Percentiles rank a stretch among this genome's conserved stretches.
Evolutionary conservation across 768 basidiomycete genomes (phyloP).

Genomic region (Brasilioporus rufonigricans): DNA sequence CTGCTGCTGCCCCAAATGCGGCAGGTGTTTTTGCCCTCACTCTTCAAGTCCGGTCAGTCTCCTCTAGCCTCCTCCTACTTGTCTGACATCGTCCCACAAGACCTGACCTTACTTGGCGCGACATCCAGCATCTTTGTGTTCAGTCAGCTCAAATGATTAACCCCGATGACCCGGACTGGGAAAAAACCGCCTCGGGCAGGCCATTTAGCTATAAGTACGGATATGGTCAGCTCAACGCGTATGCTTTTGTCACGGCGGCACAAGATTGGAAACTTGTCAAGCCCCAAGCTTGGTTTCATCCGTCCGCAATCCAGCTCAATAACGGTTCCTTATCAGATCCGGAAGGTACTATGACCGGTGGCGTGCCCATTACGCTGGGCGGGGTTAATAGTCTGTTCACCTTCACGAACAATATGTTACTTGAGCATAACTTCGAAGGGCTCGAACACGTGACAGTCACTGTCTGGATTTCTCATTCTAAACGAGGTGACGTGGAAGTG

Average conservation of each 20-base stretch:
- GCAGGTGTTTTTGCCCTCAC: conserved; percentile 92
- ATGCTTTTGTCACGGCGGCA: conserved; percentile 76
- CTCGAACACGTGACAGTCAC: conserved; percentile 91
- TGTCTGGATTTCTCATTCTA: conserved; percentile 89
- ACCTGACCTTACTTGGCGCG: conserved; percentile 95
- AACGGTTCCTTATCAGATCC: conserved; percentile 50
- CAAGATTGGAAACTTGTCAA: conserved; percentile 84
- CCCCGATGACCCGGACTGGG: conserved; percentile 92
- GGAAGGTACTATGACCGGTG: conserved; percentile 54
- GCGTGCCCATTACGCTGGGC: conserved; percentile 58
- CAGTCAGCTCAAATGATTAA: conserved; percentile 77
- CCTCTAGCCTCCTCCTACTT: conserved; percentile 1
- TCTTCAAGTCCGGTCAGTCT: conserved; percentile 72
- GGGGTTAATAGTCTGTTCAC: conserved; percentile 66
- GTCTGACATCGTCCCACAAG: conserved; percentile 37
- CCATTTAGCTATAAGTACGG: conserved; percentile 92
- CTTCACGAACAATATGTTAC: conserved; percentile 64
- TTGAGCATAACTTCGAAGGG: conserved; percentile 74
- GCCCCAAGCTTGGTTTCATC: conserved; percentile 88
- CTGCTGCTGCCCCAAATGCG: conserved; percentile 96
- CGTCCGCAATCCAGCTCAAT: conserved; percentile 66
- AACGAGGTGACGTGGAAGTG: conserved; percentile 91
- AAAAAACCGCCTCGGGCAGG: conserved; percentile 54
- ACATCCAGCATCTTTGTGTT: conserved; percentile 88
- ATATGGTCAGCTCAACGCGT: conserved; percentile 86